A percentile compares a stretch with the other conserved stretches of the same genome.
phyloP scores from a whole-genome alignment of 2,329 filamentous ascomycete genomes.

The Lomentospora prolificans region DNA sequence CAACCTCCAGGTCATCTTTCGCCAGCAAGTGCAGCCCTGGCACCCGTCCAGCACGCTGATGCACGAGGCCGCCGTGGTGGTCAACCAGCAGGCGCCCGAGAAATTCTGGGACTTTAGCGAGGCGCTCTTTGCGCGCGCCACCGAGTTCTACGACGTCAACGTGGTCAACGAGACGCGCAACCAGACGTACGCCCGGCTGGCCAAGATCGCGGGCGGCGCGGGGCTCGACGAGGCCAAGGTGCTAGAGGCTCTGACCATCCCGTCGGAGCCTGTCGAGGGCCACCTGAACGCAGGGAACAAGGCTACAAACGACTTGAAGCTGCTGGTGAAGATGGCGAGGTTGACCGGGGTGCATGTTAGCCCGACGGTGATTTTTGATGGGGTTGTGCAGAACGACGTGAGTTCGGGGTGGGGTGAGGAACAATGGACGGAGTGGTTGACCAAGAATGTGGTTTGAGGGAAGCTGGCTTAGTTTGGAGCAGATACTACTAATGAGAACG shows the following conservation, averaged over 20 bases:
- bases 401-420: slow-evolving; percentile 67
- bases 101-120: slow-evolving; percentile 75
- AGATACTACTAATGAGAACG: no score
- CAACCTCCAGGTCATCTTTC: slow-evolving; percentile 68
- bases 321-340: slow-evolving; percentile 69
- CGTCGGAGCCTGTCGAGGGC: slow-evolving; percentile 55
- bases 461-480: background rate
- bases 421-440: slow-evolving; percentile 81
- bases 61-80: slow-evolving; percentile 77
- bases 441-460: slow-evolving; percentile 23
- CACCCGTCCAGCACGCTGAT: slow-evolving; percentile 75
- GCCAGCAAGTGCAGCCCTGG: slow-evolving; percentile 91
- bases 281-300: slow-evolving; percentile 73
- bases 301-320: slow-evolving; percentile 77
- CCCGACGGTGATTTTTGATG: slow-evolving; percentile 82
- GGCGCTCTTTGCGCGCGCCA: slow-evolving; percentile 56
- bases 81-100: slow-evolving; percentile 57
- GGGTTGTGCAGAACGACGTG: slow-evolving; percentile 69
- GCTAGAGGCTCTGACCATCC: slow-evolving; percentile 58
- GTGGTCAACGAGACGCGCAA: slow-evolving; percentile 81
- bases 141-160: slow-evolving; percentile 72
- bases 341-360: slow-evolving; percentile 81
- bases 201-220: slow-evolving; percentile 58
- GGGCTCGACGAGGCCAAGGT: slow-evolving; percentile 64
- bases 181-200: slow-evolving; percentile 69